A percentile compares a stretch with the other conserved stretches of the same genome.
phyloP scores from a whole-genome alignment of 1,284 basidiomycete species.

The Sanghuangporus weigelae region DNA sequence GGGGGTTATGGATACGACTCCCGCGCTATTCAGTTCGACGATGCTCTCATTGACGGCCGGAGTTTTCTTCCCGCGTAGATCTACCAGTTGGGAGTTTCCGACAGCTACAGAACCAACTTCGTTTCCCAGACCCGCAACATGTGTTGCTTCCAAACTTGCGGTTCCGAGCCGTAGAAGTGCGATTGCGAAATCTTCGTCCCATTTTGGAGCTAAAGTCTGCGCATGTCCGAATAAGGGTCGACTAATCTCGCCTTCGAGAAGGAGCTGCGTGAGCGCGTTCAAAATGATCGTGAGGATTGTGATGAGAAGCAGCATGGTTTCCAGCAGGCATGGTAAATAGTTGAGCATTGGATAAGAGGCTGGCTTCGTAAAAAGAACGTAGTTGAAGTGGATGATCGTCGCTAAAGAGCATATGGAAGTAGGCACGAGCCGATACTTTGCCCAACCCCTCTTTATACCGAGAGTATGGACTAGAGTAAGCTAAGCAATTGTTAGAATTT shows the following conservation, averaged over 20 bases:
- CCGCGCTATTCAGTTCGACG: constrained; percentile 40
- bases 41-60: constrained; percentile 25
- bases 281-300: constrained; percentile 53
- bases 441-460: constrained; percentile 54
- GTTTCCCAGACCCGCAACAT: constrained; percentile 64
- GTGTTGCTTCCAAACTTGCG: constrained; percentile 68
- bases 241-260: constrained; percentile 46
- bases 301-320: constrained; percentile 50
- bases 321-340: constrained; percentile 65
- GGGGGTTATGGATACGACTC: constrained; percentile 33
- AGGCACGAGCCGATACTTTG: constrained; percentile 57
- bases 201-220: constrained; percentile 37
- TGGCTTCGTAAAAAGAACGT: constrained; percentile 46
- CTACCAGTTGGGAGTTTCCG: constrained; percentile 22
- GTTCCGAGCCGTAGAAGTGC: constrained; percentile 65
- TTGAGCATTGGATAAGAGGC: constrained; percentile 61
- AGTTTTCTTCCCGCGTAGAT: neutral
- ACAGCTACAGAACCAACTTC: constrained; percentile 55
- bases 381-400: constrained; percentile 60
- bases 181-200: constrained; percentile 71
- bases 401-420: constrained; percentile 56
- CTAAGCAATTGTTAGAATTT: constrained; percentile 28
- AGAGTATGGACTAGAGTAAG: constrained; percentile 58
- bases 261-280: constrained; percentile 57
- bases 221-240: constrained; percentile 45